Evolutionary conservation across 805 yeast genomes (phyloP).

Genomic region (Saccharomycopsis oosterbeekiorum): DNA sequence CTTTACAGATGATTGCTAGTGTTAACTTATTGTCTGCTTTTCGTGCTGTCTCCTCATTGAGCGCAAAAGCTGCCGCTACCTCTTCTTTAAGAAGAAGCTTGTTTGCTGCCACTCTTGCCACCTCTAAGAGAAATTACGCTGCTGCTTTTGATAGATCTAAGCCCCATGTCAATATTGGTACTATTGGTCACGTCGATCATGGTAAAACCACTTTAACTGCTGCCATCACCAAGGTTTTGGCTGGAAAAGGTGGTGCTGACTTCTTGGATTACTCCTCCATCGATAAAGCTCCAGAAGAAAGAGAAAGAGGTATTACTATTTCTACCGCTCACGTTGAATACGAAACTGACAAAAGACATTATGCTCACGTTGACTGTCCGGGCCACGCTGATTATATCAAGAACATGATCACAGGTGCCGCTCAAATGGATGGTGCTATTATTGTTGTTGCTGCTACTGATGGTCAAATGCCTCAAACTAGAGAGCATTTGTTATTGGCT

Average conservation of each 20-base stretch:
- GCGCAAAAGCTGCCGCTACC: conserved; percentile 1
- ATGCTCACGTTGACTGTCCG: conserved; percentile 94
- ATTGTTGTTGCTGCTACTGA: conserved; percentile 98
- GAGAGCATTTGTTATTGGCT: conserved; percentile 96
- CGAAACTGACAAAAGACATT: conserved; percentile 90
- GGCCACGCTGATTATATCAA: conserved; percentile 98
- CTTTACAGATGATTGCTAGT: conserved; percentile 12
- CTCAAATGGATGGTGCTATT: conserved; percentile 99
- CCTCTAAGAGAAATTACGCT: conserved; percentile 33
- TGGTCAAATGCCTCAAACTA: conserved; percentile 99
- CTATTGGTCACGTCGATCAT: conserved; percentile 98
- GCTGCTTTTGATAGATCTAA: conserved; percentile 85
- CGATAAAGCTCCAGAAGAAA: conserved; percentile 98
- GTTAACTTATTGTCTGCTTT: conserved; percentile 8
- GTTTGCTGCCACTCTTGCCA: not conserved
- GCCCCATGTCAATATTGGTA: conserved; percentile 95
- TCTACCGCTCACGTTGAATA: conserved; percentile 97
- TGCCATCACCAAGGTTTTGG: conserved; percentile 91
- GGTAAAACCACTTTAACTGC: conserved; percentile 98
- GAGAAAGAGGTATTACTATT: conserved; percentile 98
- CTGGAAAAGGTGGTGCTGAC: conserved; percentile 82
- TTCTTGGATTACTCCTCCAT: conserved; percentile 90
- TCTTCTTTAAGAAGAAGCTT: conserved; percentile 20
- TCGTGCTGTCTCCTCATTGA: conserved; percentile 8
- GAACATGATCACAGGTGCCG: conserved; percentile 99